These are phyloP conservation scores for Rutstroemia sp. DNA, from an alignment of 2,329 filamentous ascomycete genomes.

Conservation along the genomic window DNA sequence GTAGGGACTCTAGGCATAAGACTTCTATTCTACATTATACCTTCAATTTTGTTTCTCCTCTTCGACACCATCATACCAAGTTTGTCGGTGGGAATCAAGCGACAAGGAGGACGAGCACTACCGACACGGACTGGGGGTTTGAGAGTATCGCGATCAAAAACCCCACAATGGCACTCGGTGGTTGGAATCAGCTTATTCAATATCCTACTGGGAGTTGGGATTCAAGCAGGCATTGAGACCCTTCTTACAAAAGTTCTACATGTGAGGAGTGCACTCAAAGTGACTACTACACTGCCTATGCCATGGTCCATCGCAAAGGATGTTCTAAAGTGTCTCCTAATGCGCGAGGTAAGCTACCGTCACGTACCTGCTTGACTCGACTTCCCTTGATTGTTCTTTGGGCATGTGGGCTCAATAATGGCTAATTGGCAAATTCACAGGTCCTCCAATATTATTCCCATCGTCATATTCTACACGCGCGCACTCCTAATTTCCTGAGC, in stretches of 20 bases:
- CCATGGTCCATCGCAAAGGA: constrained; percentile 54
- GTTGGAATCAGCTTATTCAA: constrained; percentile 48
- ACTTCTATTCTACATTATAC: constrained; percentile 62
- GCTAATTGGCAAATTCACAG: constrained; percentile 29
- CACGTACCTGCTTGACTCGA: too few species aligned
- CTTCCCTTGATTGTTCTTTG: too few species aligned
- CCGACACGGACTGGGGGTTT: constrained; percentile 37
- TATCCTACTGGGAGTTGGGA: constrained; percentile 40
- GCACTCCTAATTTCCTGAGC: constrained; percentile 32
- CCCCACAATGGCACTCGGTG: constrained; percentile 39
- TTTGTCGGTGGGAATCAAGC: constrained; percentile 61
- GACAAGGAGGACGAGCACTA: constrained; percentile 46
- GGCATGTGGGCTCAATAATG: neutral
- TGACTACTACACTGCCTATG: constrained; percentile 52
- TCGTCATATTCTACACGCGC: constrained; percentile 58
- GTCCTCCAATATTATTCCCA: constrained; percentile 67
- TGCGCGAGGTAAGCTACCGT: constrained; percentile 44
- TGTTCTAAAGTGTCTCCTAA: constrained; percentile 42
- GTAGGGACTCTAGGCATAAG: constrained; percentile 62
- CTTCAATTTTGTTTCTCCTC: constrained; percentile 62
- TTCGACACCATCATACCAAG: constrained; percentile 67
- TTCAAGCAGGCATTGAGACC: constrained; percentile 50
- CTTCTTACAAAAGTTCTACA: constrained; percentile 45
- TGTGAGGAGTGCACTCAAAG: constrained; percentile 46
- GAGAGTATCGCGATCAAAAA: constrained; percentile 31